Percentiles rank a stretch among this genome's conserved stretches.
phyloP scores from a whole-genome alignment of 768 basidiomycete species.

The Mycena vitilis region DNA sequence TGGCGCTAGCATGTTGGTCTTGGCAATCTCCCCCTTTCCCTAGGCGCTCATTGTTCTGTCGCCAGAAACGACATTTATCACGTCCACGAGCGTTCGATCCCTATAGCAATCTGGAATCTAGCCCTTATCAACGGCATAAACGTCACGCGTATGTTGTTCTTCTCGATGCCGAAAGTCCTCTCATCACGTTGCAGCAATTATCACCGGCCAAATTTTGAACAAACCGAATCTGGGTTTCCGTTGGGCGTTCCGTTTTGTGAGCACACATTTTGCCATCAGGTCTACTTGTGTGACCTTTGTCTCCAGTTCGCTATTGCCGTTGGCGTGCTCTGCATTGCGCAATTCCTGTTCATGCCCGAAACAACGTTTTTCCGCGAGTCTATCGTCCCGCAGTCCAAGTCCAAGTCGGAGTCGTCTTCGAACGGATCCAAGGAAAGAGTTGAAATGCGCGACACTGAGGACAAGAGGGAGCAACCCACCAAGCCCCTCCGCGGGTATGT shows the following conservation, averaged over 20 bases:
- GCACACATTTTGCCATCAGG: not conserved
- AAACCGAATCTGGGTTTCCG: constrained; percentile 20
- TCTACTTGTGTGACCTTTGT: not conserved
- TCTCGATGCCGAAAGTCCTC: not conserved
- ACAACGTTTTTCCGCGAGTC: constrained; percentile 26
- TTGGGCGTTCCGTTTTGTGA: constrained; percentile 29
- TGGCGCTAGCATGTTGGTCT: constrained; percentile 30
- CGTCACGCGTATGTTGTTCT: constrained; percentile 13
- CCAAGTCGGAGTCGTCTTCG: constrained; percentile 5
- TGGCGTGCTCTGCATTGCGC: constrained; percentile 24
- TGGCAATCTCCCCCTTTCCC: not conserved
- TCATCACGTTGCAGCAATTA: not conserved
- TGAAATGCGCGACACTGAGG: constrained; percentile 15
- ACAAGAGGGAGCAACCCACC: not conserved
- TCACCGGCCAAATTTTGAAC: constrained; percentile 26
- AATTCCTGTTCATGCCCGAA: constrained; percentile 29
- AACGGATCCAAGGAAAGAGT: constrained; percentile 16
- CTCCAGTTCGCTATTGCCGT: constrained; percentile 23
- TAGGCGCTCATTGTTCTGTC: not conserved
- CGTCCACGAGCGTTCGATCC: constrained; percentile 26
- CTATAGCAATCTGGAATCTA: constrained; percentile 26
- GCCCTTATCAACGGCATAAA: constrained; percentile 27
- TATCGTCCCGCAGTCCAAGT: not conserved
- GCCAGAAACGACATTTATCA: constrained; percentile 27
- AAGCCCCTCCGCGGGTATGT: constrained; percentile 14